Evolutionary conservation across 2,329 filamentous ascomycete genomes (phyloP), one percentile per base, ranked within the genome.

Genomic region (Clonostachys byssicola): DNA sequence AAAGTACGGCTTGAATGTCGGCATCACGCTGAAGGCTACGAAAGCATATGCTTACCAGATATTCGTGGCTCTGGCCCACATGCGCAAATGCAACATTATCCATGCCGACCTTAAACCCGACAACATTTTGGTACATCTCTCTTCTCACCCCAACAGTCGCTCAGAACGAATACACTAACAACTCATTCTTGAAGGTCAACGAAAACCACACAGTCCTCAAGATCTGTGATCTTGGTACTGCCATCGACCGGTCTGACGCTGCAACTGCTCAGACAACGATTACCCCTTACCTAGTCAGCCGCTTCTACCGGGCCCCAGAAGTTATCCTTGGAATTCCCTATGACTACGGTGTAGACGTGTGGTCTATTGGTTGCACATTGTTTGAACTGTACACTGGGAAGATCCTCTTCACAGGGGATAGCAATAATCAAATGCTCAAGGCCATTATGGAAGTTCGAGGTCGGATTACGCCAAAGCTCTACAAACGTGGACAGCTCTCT

Each of bases 321-420:
- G 90, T 99, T 61, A 96, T 99, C 51, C 78, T 99, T 5, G 94
- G 94, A n/a, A 92, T 96, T 73, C 87, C 88, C 10, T 96, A 95
- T 64, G 91, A 96, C 63, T 95, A 92, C 63, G 86, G 88, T 8
- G 89, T 97, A 54, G 94, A 99, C 65, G 89, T 96, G 76, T 99
- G 94, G 94, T 95, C 92, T 8, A 90, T 97, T 54, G 95, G 94
- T 36, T 99, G 94, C 69, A 99, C 94, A 1, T 76, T 97, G 33
- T 99, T 95, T 66, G 94, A 99, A 69, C 76, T 99, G 39, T 97
- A 95, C 72, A 97, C 94, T 1, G 94, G 94, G 60, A 96, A 96
- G 66, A 97, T 99, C 49, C 76, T 99, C 34, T 99, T 99, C 65
- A 91, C 90, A 1, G 94, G 94, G 49, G 83, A 89, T 54, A 94